Conservation (phyloP, 2,329 filamentous ascomycete genomes). For the Penicillium occitanis region DNA sequence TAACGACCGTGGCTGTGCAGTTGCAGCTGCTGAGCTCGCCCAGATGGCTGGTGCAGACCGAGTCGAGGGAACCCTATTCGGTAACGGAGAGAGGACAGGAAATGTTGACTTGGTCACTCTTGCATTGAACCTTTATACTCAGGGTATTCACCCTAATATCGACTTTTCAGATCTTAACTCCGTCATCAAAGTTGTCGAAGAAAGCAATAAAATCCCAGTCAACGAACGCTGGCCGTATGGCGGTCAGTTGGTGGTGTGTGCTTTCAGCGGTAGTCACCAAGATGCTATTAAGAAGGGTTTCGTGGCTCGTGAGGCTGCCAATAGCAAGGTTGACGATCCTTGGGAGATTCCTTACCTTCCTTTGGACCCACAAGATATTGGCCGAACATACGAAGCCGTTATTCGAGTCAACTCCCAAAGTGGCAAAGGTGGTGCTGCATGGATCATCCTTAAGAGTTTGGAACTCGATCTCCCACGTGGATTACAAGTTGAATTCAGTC, state of each 20-base stretch:
- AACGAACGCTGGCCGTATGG: conserved; percentile 89
- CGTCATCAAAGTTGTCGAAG: conserved; percentile 86
- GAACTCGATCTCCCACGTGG: conserved; percentile 90
- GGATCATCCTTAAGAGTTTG: conserved; percentile 86
- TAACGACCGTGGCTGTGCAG: conserved; percentile 88
- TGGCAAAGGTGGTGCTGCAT: conserved; percentile 91
- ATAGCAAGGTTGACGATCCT: conserved; percentile 60
- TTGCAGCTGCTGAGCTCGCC: conserved; percentile 85
- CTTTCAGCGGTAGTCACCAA: conserved; percentile 89
- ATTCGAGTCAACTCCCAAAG: conserved; percentile 97
- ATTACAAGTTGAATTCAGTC: conserved; percentile 86
- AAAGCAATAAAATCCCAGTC: conserved; percentile 91
- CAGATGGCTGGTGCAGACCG: conserved; percentile 96
- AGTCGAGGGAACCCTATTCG: conserved; percentile 91
- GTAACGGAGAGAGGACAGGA: conserved; percentile 92
- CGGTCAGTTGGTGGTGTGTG: conserved; percentile 85
- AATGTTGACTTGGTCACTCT: conserved; percentile 95
- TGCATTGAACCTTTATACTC: conserved; percentile 90
- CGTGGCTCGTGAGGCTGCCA: conserved; percentile 64
- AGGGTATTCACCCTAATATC: conserved; percentile 79
- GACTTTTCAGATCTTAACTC: conserved; percentile 88
- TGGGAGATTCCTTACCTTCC: conserved; percentile 93
- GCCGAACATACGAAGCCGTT: conserved; percentile 94
- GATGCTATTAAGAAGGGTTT: conserved; percentile 92
- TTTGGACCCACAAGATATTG: conserved; percentile 88